phyloP scores from a whole-genome alignment of 176 grass and related monocot species.

The Ananas comosus region DNA sequence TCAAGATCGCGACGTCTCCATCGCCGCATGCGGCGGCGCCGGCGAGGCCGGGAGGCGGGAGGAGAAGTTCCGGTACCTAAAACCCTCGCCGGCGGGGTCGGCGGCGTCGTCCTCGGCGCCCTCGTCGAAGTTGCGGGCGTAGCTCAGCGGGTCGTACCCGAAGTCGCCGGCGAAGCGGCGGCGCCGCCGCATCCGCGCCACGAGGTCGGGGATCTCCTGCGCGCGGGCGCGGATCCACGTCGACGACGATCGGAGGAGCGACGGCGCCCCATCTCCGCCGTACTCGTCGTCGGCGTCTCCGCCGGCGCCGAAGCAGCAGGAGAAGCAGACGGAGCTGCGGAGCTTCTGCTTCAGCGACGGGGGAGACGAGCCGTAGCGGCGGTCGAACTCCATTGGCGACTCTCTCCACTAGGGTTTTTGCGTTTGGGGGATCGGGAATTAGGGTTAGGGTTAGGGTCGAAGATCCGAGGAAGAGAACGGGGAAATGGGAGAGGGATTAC shows the following conservation, averaged over 20 bases:
- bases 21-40: not conserved
- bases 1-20: not conserved
- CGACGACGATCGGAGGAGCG: slow-evolving; percentile 20
- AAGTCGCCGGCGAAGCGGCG: slow-evolving; percentile 2
- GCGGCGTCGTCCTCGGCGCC: slow-evolving; percentile 1
- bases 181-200: not conserved
- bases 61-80: slow-evolving; percentile 6
- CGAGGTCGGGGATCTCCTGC: slow-evolving; percentile 11
- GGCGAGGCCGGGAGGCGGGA: slow-evolving; percentile 2
- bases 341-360: slow-evolving; percentile 12
- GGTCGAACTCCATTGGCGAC: slow-evolving; percentile 14
- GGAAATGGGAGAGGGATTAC: not conserved
- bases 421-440: too few species aligned
- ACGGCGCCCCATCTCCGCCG: not conserved
- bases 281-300: not conserved
- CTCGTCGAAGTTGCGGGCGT: slow-evolving; percentile 13
- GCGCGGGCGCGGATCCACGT: slow-evolving; percentile 14
- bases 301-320: slow-evolving; percentile 19
- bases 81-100: not conserved
- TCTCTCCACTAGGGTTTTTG: not conserved
- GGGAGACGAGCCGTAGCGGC: not conserved
- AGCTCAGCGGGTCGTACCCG: slow-evolving; percentile 5
- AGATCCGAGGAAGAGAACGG: not conserved
- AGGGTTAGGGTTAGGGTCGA: not conserved
- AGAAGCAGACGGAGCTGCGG: slow-evolving; percentile 21